Evolutionary conservation across 176 grass and related monocot genomes (phyloP).

Genomic region (Triticum monococcum): DNA sequence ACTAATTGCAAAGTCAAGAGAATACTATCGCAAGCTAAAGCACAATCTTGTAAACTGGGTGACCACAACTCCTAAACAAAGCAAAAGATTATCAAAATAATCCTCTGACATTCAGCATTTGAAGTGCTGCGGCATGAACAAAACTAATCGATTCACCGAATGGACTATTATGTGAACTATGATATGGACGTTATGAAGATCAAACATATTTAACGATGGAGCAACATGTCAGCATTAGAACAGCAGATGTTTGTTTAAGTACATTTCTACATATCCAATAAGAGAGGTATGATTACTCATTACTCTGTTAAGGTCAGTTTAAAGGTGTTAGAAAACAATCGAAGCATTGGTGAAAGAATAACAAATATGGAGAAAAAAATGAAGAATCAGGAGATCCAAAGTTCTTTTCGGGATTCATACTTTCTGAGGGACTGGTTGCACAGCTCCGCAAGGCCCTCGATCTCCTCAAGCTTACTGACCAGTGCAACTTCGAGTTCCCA

Average conservation of each 20-base stretch:
- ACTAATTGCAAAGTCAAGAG: not conserved
- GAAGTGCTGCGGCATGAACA: not conserved
- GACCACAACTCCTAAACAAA: not conserved
- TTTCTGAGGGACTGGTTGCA: conserved; percentile 73
- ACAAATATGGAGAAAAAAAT: not conserved
- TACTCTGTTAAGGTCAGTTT: not conserved
- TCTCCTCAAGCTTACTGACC: conserved; percentile 56
- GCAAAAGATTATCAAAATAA: not conserved
- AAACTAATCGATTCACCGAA: not conserved
- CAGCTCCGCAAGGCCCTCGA: conserved; percentile 47
- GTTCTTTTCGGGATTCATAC: conserved; percentile 34
- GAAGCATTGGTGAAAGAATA: not conserved
- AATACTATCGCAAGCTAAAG: not conserved
- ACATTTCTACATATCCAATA: not conserved
- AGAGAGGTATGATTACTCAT: not conserved
- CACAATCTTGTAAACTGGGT: not conserved
- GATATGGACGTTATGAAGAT: not conserved
- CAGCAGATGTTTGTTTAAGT: not conserved
- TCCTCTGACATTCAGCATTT: too few relatives aligned
- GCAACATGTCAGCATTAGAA: not conserved
- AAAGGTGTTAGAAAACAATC: not conserved
- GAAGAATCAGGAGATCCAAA: not conserved
- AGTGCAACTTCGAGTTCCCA: conserved; percentile 75
- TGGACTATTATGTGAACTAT: not conserved
- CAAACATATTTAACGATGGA: not conserved